phyloP scores from a whole-genome alignment of 2,329 filamentous ascomycete genomes.

The Neoarthrinium moseri region DNA sequence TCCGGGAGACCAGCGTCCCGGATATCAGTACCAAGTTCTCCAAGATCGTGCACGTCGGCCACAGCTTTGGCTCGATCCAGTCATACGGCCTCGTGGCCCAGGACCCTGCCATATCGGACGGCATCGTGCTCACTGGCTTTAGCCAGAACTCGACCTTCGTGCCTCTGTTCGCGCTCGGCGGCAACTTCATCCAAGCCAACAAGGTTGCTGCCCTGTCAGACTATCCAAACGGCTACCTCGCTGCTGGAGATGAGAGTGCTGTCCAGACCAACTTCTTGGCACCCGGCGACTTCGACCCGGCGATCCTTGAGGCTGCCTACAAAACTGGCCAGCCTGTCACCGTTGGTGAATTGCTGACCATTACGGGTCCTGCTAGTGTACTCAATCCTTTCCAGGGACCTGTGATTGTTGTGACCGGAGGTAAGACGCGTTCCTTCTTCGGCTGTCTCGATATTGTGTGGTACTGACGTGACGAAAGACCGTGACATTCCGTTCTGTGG shows the following conservation, averaged over 20 bases:
- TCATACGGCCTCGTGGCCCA: conserved; percentile 51
- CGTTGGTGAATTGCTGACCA: conserved; percentile 56
- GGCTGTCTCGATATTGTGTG: not conserved
- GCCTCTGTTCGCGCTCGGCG: conserved; percentile 40
- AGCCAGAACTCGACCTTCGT: conserved; percentile 46
- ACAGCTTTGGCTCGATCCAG: conserved; percentile 62
- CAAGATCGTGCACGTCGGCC: conserved; percentile 59
- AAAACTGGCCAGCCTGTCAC: conserved; percentile 53
- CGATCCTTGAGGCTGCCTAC: conserved; percentile 43
- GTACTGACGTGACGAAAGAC: conserved; percentile 24
- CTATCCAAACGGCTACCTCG: conserved; percentile 52
- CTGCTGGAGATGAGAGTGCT: conserved; percentile 39
- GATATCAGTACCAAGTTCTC: conserved; percentile 30
- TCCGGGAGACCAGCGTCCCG: conserved; percentile 44
- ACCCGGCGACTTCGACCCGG: conserved; percentile 53
- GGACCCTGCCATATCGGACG: conserved; percentile 53
- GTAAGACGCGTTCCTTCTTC: conserved; percentile 24
- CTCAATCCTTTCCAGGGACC: conserved; percentile 46
- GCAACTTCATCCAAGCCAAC: conserved; percentile 44
- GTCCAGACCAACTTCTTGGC: conserved; percentile 52
- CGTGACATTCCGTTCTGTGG: conserved; percentile 58
- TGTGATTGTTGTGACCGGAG: conserved; percentile 57
- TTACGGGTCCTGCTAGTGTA: conserved; percentile 36
- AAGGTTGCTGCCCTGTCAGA: conserved; percentile 22
- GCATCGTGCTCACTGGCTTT: conserved; percentile 60